These are phyloP conservation scores for Ganoderma multipileum DNA, from an alignment of 1,284 basidiomycete genomes.

Conservation along the genomic window DNA sequence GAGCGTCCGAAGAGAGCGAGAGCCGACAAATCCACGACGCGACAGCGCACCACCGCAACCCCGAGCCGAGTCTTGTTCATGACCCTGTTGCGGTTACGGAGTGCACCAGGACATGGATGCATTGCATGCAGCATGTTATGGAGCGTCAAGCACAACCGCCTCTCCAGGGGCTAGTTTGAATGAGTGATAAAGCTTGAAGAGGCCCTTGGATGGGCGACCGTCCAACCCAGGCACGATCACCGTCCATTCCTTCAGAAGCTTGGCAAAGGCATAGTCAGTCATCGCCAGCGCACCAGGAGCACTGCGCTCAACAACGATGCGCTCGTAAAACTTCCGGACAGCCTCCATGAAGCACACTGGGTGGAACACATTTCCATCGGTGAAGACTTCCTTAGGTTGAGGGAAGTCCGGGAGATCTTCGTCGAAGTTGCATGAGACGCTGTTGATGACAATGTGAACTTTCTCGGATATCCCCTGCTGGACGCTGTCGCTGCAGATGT, in stretches of 20 bases:
- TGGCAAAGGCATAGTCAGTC: neutral
- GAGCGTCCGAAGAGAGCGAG: no score
- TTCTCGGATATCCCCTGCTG: neutral
- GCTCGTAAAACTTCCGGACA: neutral
- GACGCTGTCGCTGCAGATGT: neutral
- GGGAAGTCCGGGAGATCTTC: neutral
- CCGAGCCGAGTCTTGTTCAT: no score
- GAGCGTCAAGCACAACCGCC: neutral
- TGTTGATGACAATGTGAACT: neutral
- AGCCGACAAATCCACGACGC: no score
- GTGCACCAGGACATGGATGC: no score
- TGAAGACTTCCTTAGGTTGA: neutral
- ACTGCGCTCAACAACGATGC: neutral
- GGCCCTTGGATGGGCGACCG: neutral
- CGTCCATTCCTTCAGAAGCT: no score
- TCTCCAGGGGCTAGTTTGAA: neutral
- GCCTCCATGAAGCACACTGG: neutral
- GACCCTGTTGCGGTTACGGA: no score
- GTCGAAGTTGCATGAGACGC: neutral
- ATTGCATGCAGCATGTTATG: no score
- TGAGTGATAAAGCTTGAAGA: conserved; percentile 4
- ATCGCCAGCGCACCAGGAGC: neutral
- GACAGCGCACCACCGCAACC: no score
- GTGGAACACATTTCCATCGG: neutral
- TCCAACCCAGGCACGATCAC: neutral